A percentile compares a stretch with the other conserved stretches of the same genome.
phyloP scores from a whole-genome alignment of 1,139 yeast species.

The Spencermartinsiella ligniputridi region DNA sequence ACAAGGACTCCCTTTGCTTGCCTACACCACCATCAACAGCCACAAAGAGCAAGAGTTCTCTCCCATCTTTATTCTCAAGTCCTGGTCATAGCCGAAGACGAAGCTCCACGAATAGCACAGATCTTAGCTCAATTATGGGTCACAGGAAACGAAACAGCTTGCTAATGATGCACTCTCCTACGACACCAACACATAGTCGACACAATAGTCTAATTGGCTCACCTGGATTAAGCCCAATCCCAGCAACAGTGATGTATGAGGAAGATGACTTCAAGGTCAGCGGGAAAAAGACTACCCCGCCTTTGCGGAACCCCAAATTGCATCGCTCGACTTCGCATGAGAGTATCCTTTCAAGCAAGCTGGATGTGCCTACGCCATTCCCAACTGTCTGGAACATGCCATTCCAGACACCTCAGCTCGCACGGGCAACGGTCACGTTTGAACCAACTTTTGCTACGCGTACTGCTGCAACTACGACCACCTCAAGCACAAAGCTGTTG shows the following conservation, averaged over 20 bases:
- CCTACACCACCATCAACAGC: conserved; percentile 6
- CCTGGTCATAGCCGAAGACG: conserved; percentile 1
- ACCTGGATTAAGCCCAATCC: too few relatives aligned
- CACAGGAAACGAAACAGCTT: neutral
- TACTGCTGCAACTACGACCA: conserved; percentile 10
- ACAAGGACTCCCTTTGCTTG: too few relatives aligned
- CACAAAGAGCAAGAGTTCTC: neutral
- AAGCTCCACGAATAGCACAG: conserved; percentile 3
- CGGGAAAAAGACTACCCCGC: too few relatives aligned
- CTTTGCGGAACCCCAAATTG: too few relatives aligned
- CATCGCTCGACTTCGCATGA: conserved; percentile 19
- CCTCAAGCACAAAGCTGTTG: conserved; percentile 10
- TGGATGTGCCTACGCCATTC: conserved; percentile 5
- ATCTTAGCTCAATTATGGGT: neutral
- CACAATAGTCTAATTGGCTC: conserved; percentile 5
- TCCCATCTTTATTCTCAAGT: conserved; percentile 2
- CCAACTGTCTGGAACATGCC: conserved; percentile 2
- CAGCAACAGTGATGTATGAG: too few relatives aligned
- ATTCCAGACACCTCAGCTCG: conserved; percentile 4
- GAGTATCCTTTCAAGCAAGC: conserved; percentile 14
- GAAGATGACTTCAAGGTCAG: neutral
- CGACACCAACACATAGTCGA: conserved; percentile 10
- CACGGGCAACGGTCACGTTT: conserved; percentile 10
- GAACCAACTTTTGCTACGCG: conserved; percentile 12
- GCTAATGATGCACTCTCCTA: neutral